Conservation (phyloP, 306 rosid species). For the Sechiopsis laciniata region DNA sequence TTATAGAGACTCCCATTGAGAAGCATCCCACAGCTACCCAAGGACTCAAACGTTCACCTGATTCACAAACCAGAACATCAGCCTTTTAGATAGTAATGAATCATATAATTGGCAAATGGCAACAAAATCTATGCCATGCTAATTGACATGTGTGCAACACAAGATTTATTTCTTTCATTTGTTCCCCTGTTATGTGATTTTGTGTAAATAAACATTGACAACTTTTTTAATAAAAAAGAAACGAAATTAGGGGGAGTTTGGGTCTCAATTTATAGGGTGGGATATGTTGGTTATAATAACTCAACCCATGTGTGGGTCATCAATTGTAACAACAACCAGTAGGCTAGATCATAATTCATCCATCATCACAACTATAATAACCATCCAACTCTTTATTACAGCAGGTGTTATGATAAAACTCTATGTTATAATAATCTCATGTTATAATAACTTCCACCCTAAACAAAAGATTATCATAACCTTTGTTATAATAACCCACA, state of each 20-base stretch:
- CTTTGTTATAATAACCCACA: too few relatives aligned
- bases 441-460: too few relatives aligned
- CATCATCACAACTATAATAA: too few relatives aligned
- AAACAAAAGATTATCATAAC: too few relatives aligned
- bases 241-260: background rate
- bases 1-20: constrained; percentile 51
- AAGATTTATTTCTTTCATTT: background rate
- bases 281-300: too few relatives aligned
- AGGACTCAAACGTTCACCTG: constrained; percentile 73
- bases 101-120: background rate
- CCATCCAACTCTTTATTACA: too few relatives aligned
- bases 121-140: background rate
- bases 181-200: background rate
- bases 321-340: too few relatives aligned
- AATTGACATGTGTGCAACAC: background rate
- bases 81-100: background rate
- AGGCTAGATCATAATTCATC: too few relatives aligned
- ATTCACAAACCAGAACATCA: constrained; percentile 26
- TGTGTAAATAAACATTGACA: background rate
- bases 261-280: too few relatives aligned
- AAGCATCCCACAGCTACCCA: constrained; percentile 61
- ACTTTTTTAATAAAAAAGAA: background rate
- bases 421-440: too few relatives aligned
- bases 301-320: too few relatives aligned
- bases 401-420: too few relatives aligned